Base-by-base conservation (phyloP, 108 stramenopile species). In the Pseudonitzschia multiseries region DNA sequence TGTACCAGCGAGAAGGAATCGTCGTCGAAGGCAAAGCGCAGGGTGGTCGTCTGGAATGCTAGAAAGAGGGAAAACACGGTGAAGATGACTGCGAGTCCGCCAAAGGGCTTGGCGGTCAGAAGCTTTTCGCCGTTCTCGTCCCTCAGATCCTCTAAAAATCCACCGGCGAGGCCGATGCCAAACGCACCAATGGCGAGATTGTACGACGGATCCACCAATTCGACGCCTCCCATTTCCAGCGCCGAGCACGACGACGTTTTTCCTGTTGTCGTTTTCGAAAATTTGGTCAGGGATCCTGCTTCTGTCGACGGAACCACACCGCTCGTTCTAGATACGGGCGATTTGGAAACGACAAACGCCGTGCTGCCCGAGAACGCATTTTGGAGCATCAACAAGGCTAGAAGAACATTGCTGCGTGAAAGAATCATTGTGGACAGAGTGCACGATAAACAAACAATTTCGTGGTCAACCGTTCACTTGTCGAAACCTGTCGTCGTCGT, bases 21-120 rank as follows among this genome's bases (percentile, higher is more conserved):
- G 28, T 87, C 82, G 51, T 85, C 84, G 51, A 87, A 81, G 2
- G 76, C 79, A 76, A 87, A 87, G 10, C 87, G 75, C 27, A 87
- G 43, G 18, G 81, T 84, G 13, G 87, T 73, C 20, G 87, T 85
- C 71, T 87, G 87, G 61, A 83, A 80, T 26, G 79, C 72, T 52
- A 87, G 54, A 74, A 87, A 87, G 22, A 81, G 42, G 0, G 74
- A 78, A 60, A 87, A 83, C 5, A 83, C 61, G 24, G 81, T 68
- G 29, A 78, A 57, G 18, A 75, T 28, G 1, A 86, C 67, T 3
- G 85, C 78, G 20, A 80, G 72, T 0, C 72, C 84, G 18, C 81
- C 84, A 42, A 84, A 78, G 1, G 76, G 53, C 28, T 63, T 75
- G 24, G 74, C 74, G 18, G 74, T 63, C 18, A 65, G 22, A 3